Percentiles rank a stretch among this genome's conserved stretches.
phyloP scores from a whole-genome alignment of 2,329 filamentous ascomycete genomes.

The Clonostachys solani region DNA sequence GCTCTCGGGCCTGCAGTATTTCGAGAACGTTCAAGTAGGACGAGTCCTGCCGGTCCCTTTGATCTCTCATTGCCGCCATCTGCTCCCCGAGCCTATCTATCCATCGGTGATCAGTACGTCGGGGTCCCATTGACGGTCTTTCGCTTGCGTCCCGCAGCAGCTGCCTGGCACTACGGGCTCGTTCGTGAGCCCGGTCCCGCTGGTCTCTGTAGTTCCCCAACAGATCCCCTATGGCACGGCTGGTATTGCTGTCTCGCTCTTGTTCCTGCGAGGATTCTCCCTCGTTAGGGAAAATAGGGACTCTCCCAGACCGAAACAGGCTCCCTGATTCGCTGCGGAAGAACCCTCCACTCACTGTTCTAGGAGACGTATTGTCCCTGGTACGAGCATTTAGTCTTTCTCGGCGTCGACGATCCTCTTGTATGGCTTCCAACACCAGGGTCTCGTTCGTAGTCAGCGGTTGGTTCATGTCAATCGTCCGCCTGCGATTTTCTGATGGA shows the following conservation, averaged over 20 bases:
- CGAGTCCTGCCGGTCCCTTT: slow-evolving; percentile 26
- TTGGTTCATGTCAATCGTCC: slow-evolving; percentile 37
- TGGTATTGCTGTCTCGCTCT: slow-evolving; percentile 19
- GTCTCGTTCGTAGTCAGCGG: slow-evolving; percentile 51
- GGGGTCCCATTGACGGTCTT: slow-evolving; percentile 9
- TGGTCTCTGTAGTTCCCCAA: slow-evolving; percentile 29
- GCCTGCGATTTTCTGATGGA: slow-evolving; percentile 14
- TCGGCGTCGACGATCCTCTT: slow-evolving; percentile 46
- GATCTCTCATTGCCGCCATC: slow-evolving; percentile 25
- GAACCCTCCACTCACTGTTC: not conserved
- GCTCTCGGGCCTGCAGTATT: slow-evolving; percentile 27
- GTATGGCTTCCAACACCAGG: slow-evolving; percentile 50
- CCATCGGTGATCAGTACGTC: slow-evolving; percentile 20
- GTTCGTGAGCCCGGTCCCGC: slow-evolving; percentile 23
- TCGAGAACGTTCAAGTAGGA: slow-evolving; percentile 30
- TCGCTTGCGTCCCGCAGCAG: slow-evolving; percentile 18
- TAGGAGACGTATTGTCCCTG: not conserved
- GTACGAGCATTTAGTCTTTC: slow-evolving; percentile 27
- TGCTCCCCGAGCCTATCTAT: slow-evolving; percentile 28
- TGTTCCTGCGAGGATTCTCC: not conserved
- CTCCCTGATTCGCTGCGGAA: not conserved
- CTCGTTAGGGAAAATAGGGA: not conserved
- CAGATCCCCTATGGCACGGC: slow-evolving; percentile 31
- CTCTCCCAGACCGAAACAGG: too few species aligned
- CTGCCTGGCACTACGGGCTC: slow-evolving; percentile 25